Percentiles rank a stretch among this genome's conserved stretches.
Evolutionary conservation across 108 stramenopile species (phyloP).

Genomic region (Thalassiosira profunda): DNA sequence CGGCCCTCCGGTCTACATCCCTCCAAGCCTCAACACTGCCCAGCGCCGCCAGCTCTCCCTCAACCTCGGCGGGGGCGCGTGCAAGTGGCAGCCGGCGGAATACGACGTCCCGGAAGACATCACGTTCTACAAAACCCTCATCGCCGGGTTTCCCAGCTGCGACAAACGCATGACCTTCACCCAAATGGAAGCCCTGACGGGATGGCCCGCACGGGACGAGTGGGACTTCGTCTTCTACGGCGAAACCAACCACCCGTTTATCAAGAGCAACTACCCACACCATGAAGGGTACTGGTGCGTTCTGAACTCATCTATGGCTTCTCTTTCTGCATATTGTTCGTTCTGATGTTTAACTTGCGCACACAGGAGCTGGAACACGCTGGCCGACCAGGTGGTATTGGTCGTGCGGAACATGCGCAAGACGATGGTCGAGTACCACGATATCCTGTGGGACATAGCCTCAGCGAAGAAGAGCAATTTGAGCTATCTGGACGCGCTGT

Average conservation of each 20-base stretch:
- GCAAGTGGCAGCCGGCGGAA: constrained; percentile 9
- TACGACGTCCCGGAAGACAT: constrained; percentile 5
- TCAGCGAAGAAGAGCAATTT: constrained; percentile 6
- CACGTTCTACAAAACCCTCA: constrained; percentile 13
- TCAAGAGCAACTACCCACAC: constrained; percentile 43
- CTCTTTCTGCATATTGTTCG: too few species aligned
- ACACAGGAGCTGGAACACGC: constrained; percentile 12
- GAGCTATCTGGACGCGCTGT: background rate
- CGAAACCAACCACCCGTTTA: constrained; percentile 23
- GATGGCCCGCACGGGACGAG: constrained; percentile 9
- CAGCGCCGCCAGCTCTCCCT: background rate
- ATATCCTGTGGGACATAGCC: constrained; percentile 22
- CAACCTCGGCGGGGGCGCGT: constrained; percentile 2
- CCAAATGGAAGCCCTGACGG: constrained; percentile 27
- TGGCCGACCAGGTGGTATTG: constrained; percentile 16
- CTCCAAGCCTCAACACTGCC: background rate
- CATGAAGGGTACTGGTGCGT: constrained; percentile 25
- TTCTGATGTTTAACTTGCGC: too few species aligned
- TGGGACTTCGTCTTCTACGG: constrained; percentile 22
- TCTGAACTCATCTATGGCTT: too few species aligned
- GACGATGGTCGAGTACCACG: constrained; percentile 25
- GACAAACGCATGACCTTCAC: constrained; percentile 15
- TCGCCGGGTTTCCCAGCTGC: constrained; percentile 17
- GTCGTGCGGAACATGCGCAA: constrained; percentile 21
- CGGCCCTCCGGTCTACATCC: too few species aligned